Base-by-base conservation (phyloP, 352 stramenopile species). In the Elongisporangium prolatum region DNA sequence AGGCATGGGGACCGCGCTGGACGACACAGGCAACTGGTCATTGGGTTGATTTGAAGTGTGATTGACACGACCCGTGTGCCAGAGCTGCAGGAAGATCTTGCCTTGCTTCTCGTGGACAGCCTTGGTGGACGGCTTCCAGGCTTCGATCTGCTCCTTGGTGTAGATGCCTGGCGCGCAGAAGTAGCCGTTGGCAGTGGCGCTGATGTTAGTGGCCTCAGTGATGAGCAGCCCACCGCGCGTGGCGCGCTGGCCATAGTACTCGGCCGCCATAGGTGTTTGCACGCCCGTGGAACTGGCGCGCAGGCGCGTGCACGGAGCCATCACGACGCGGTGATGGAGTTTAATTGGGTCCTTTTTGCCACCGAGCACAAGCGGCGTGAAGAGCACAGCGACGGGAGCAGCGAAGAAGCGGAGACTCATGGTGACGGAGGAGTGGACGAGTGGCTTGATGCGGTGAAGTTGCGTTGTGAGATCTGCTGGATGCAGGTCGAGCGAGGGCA, bases 81-180 rank as follows among this genome's bases (percentile, higher is more conserved):
- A 96, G 21, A 97, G 69, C 71, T 97, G 86, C 25, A 73, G 48
- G 54, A 77, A 88, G 56, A 95, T 93, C 16, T 69, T 66, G 52
- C 73, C 79, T 25, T 68, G 72, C 48, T 90, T 87, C 21, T 62
- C 69, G 59, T 97, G 89, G 34, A 97, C 84, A 3, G 71, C 60
- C 47, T 72, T 53, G 20, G 63, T 81, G 13, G 91, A 61, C 2
- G 52, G 21, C 22, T 86, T 75, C 80, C 77, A 91, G 14, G 51
- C 65, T 11, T 68, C 48, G 28, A 78, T n/a, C 53, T 90, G 79
- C 17, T 75, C 61, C 22, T 77, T 37, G 17, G 53, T 66, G 48
- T 72, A 84, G 50, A 89, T 54, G 6, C 75, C 78, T 4, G 78
- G 78, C 2, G 74, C 69, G 4, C 61, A 64, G 24, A 71, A 71